phyloP scores from a whole-genome alignment of 2,329 filamentous ascomycete species.

The Colletotrichum sp. region DNA sequence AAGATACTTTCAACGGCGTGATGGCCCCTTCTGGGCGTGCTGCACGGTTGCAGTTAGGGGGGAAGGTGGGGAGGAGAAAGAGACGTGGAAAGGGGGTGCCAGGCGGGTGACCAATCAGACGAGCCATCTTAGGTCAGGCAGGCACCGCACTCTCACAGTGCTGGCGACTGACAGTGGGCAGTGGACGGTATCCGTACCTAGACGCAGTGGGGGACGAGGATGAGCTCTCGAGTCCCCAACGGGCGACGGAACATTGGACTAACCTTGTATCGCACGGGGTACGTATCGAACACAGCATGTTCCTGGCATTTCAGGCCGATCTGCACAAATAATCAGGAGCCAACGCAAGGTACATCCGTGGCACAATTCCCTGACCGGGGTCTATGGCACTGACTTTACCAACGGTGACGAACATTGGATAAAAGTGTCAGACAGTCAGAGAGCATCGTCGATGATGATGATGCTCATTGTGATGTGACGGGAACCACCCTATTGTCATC shows the following conservation, averaged over 20 bases:
- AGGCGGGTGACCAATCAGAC: slow-evolving; percentile 8
- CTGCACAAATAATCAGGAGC: slow-evolving; percentile 16
- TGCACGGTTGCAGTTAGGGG: slow-evolving; percentile 14
- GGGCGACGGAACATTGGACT: neutral
- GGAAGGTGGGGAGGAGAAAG: neutral
- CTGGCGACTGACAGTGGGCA: neutral
- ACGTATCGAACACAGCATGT: slow-evolving; percentile 1
- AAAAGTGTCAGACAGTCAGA: neutral
- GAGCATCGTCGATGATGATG: neutral
- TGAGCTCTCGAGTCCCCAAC: neutral
- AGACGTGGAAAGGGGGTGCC: neutral
- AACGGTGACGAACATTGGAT: neutral
- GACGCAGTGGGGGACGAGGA: slow-evolving; percentile 8
- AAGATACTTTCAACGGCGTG: slow-evolving; percentile 20
- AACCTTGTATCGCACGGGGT: neutral
- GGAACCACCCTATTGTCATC: neutral
- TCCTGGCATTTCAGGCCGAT: slow-evolving; percentile 11
- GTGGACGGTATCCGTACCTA: neutral
- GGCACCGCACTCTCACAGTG: neutral
- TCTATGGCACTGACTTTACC: neutral
- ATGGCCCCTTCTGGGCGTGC: slow-evolving; percentile 8
- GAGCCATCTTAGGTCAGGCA: neutral
- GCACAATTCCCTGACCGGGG: neutral
- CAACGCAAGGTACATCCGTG: neutral
- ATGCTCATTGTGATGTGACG: neutral